Percentiles rank a stretch among this genome's conserved stretches.
These are phyloP conservation scores for Pseudozyma sp. DNA, from an alignment of 1,284 basidiomycete genomes.

Conservation along the genomic window DNA sequence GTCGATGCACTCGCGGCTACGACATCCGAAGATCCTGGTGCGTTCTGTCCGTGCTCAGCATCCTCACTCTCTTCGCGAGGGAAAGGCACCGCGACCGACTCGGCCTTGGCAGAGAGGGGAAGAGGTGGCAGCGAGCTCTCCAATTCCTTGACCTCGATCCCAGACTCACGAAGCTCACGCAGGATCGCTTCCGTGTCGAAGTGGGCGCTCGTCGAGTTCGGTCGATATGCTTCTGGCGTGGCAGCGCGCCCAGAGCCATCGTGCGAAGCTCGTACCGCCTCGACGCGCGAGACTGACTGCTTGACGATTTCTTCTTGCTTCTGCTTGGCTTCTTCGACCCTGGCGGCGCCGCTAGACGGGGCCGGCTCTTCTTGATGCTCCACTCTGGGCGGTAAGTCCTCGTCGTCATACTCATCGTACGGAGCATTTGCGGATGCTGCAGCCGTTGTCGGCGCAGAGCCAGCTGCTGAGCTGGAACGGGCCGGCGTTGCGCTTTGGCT, in stretches of 20 bases:
- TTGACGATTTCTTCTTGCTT: slow-evolving; percentile 39
- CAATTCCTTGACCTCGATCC: slow-evolving; percentile 62
- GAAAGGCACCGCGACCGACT: neutral
- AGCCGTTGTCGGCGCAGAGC: slow-evolving; percentile 7
- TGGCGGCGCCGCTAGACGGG: neutral
- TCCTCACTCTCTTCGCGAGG: neutral
- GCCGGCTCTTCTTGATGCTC: slow-evolving; percentile 13
- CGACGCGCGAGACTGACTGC: slow-evolving; percentile 34
- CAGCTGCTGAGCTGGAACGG: slow-evolving; percentile 16
- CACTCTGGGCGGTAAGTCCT: slow-evolving; percentile 58
- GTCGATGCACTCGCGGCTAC: neutral
- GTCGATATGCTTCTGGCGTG: slow-evolving; percentile 46
- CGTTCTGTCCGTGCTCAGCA: neutral
- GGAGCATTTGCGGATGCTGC: slow-evolving; percentile 15
- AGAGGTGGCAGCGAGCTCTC: slow-evolving; percentile 60
- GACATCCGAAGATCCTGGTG: neutral
- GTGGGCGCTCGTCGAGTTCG: slow-evolving; percentile 37
- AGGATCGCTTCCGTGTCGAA: slow-evolving; percentile 62
- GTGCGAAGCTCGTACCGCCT: slow-evolving; percentile 36
- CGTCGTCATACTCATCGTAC: slow-evolving; percentile 60
- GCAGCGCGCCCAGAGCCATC: slow-evolving; percentile 22
- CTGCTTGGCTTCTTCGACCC: slow-evolving; percentile 36
- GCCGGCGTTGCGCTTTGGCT: slow-evolving; percentile 22
- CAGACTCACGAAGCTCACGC: slow-evolving; percentile 58
- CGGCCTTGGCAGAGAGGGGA: slow-evolving; percentile 24